Evolutionary conservation across 164 flowering plant genomes (phyloP).

Genomic region (Piper betle): DNA sequence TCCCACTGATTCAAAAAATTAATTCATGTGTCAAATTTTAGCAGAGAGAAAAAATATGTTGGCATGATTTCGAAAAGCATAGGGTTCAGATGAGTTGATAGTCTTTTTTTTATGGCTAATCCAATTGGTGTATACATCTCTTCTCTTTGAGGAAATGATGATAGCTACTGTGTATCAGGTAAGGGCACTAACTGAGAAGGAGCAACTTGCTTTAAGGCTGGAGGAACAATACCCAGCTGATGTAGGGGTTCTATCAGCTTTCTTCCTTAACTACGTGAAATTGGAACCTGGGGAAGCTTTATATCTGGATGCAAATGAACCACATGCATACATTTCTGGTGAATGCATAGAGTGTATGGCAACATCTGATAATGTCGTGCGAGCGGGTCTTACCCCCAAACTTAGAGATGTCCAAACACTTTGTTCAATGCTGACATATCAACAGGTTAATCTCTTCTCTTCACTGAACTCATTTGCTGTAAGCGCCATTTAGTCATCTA

Average conservation of each 20-base stretch:
- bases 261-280: conserved; percentile 68
- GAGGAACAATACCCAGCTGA: conserved; percentile 80
- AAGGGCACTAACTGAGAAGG: conserved; percentile 65
- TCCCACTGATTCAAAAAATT: no score
- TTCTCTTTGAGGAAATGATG: background rate
- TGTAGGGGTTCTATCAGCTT: conserved; percentile 72
- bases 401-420: conserved; percentile 63
- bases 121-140: no score
- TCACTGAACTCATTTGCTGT: background rate
- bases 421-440: conserved; percentile 90
- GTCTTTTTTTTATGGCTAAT: background rate
- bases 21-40: no score
- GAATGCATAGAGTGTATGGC: conserved; percentile 97
- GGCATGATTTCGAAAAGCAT: no score
- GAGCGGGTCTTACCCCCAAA: conserved; percentile 96
- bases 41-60: no score
- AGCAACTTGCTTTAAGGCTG: conserved; percentile 45
- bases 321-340: conserved; percentile 79
- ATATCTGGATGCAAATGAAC: conserved; percentile 81
- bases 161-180: conserved; percentile 21
- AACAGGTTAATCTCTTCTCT: conserved; percentile 34
- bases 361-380: conserved; percentile 91
- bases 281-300: conserved; percentile 87
- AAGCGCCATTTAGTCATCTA: background rate
- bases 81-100: background rate